Conservation (phyloP, 2,329 filamentous ascomycete species). For the Neocatenulostroma microsporum region DNA sequence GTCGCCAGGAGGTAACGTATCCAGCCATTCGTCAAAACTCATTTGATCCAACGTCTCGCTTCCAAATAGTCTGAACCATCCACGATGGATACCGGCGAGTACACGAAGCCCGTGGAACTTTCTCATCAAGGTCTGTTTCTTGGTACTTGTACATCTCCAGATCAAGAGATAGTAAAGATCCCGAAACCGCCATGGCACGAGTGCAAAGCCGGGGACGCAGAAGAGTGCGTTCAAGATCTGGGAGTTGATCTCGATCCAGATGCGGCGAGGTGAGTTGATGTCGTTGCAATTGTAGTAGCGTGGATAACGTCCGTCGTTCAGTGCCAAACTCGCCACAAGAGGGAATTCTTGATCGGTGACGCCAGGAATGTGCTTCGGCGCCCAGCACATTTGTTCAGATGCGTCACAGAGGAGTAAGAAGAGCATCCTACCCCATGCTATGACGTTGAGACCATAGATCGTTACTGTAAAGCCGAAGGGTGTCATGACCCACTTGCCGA, state of each 20-base stretch:
- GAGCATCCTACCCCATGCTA: conserved; percentile 87
- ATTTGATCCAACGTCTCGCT: conserved; percentile 50
- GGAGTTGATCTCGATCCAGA: conserved; percentile 78
- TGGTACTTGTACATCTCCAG: conserved; percentile 46
- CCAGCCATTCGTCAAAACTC: conserved; percentile 9
- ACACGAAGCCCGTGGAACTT: conserved; percentile 53
- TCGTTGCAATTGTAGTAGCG: conserved; percentile 26
- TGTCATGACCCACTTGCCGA: conserved; percentile 66
- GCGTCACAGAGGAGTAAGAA: conserved; percentile 76
- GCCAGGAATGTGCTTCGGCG: conserved; percentile 31
- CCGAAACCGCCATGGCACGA: conserved; percentile 76
- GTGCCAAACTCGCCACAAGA: conserved; percentile 5
- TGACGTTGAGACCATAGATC: conserved; percentile 71
- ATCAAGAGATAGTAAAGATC: conserved; percentile 67
- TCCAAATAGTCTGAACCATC: conserved; percentile 67
- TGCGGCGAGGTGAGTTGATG: conserved; percentile 57
- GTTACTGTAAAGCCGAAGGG: conserved; percentile 69
- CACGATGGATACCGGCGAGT: conserved; percentile 64
- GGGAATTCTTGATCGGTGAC: neutral
- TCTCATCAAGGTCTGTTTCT: conserved; percentile 15
- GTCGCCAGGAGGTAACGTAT: neutral
- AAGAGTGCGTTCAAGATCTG: conserved; percentile 80
- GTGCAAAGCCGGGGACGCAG: conserved; percentile 76
- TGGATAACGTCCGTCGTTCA: conserved; percentile 5
- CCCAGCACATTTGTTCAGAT: conserved; percentile 62